A percentile compares a stretch with the other conserved stretches of the same genome.
Evolutionary conservation across 2,329 filamentous ascomycete species (phyloP).

Genomic region (Chrysosporium keratinophilum): DNA sequence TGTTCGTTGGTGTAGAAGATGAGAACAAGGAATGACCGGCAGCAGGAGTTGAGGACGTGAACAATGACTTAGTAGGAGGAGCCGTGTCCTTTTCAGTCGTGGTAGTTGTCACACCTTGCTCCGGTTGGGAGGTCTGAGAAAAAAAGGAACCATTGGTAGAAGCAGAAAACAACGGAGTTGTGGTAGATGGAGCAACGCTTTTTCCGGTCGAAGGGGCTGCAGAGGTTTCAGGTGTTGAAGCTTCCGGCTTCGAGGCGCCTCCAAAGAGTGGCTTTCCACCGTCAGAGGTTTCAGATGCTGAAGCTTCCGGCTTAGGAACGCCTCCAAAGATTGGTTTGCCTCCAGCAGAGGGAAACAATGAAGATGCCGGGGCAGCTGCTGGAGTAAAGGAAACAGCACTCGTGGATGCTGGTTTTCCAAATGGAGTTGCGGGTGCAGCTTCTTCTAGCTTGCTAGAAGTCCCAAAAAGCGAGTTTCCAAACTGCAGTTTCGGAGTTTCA

Average conservation of each 20-base stretch:
- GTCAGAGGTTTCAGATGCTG: not conserved
- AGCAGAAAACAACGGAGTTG: not conserved
- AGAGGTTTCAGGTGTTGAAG: not conserved
- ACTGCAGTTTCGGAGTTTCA: not conserved
- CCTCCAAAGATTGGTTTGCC: not conserved
- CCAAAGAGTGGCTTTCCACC: slow-evolving; percentile 1
- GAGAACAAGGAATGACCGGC: not conserved
- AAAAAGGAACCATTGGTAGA: not conserved
- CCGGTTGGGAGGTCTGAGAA: not conserved
- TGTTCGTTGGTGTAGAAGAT: not conserved
- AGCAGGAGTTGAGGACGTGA: not conserved
- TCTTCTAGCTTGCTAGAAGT: slow-evolving; percentile 1
- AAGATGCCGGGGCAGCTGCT: not conserved
- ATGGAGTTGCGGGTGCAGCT: not conserved
- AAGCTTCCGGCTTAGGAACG: not conserved
- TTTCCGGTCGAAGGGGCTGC: not conserved
- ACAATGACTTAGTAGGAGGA: not conserved
- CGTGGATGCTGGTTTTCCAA: not conserved
- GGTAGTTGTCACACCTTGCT: not conserved
- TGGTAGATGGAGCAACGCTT: not conserved
- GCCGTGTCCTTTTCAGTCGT: not conserved
- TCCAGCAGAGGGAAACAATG: not conserved
- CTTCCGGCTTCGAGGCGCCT: not conserved
- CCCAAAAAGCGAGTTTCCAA: slow-evolving; percentile 10
- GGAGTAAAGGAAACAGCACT: not conserved